Percentiles rank a stretch among this genome's conserved stretches.
phyloP scores from a whole-genome alignment of 257 asterid genomes.

The Echium plantagineum region DNA sequence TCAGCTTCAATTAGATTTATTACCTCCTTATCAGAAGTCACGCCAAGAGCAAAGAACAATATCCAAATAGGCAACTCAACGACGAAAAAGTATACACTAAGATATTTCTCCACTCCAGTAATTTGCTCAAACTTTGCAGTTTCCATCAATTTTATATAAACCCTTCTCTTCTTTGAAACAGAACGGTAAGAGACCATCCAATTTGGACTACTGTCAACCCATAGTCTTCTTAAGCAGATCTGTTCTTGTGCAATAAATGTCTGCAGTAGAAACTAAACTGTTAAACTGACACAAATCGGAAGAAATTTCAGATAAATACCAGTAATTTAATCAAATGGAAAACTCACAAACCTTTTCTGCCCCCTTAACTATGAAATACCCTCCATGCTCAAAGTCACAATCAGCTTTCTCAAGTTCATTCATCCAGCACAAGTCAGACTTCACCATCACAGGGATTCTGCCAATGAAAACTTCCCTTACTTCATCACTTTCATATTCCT shows the following conservation, averaged over 20 bases:
- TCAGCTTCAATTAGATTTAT: conserved; percentile 51
- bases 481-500: conserved; percentile 30
- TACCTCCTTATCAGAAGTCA: conserved; percentile 53
- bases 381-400: conserved; percentile 89
- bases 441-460: conserved; percentile 87
- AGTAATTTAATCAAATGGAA: too few relatives aligned
- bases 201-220: conserved; percentile 50
- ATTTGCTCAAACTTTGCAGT: conserved; percentile 42
- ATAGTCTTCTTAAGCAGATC: conserved; percentile 57
- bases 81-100: conserved; percentile 47
- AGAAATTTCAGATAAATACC: too few relatives aligned
- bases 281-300: too few relatives aligned
- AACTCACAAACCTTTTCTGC: conserved; percentile 43
- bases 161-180: conserved; percentile 37
- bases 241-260: conserved; percentile 94
- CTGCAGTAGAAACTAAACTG: conserved; percentile 8
- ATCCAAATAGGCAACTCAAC: conserved; percentile 81
- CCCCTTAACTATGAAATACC: conserved; percentile 86
- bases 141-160: conserved; percentile 46
- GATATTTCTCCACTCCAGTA: conserved; percentile 46
- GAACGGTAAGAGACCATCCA: conserved; percentile 70
- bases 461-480: conserved; percentile 36
- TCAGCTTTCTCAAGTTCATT: conserved; percentile 37
- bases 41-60: conserved; percentile 81
- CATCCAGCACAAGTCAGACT: conserved; percentile 71